Base-by-base conservation (phyloP, 2,329 filamentous ascomycete genomes). In the Clonostachys rosea region DNA sequence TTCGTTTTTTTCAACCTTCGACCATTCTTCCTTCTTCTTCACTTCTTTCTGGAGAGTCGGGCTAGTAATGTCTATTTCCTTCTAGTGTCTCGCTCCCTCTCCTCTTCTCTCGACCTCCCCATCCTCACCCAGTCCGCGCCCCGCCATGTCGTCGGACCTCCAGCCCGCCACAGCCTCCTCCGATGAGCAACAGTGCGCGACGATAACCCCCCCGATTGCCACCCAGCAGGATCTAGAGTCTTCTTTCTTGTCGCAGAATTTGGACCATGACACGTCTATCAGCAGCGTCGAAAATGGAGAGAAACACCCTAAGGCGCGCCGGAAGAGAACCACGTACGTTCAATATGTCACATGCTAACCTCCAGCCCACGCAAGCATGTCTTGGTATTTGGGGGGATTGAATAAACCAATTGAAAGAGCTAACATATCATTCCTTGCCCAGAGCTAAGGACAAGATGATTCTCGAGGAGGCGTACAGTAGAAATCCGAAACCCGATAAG, bases 401-500 rank as follows among this genome's bases (percentile, higher is more conserved):
- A 30, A 30, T 30, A 5, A 9, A 30, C 24, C 24, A 30, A 30
- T 30, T 30, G 24, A 30, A 30, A 30, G 24, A 30, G 24, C 24
- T 30, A 30, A 30, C 24, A 30, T 30, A 10, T 30, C 24, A 10
- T 30, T 2, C 24, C 24, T 30, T 10, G 24, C 4, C 24, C 24
- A 30, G 24, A 10, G 24, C 24, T 35, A 87, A 92, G 67, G 92
- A 97, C 71, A 92, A 96, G 71, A 81, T 85, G 45, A 81, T 95
- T 46, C 83, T 96, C 50, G 92, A 96, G 67, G 79, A 87, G 35
- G 90, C 92, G 49, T 96, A 95, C 63, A 78, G 81, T 57, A 79
- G 76, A 52, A 95, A 96, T 64, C 82, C 89, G 7, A 96, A 96
- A 67, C 92, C 92, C 34, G 91, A 96, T 71, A 96, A 95, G 70